A percentile compares a stretch with the other conserved stretches of the same genome.
Evolutionary conservation across 2,329 filamentous ascomycete genomes (phyloP).

Genomic region (Nemania sp.): DNA sequence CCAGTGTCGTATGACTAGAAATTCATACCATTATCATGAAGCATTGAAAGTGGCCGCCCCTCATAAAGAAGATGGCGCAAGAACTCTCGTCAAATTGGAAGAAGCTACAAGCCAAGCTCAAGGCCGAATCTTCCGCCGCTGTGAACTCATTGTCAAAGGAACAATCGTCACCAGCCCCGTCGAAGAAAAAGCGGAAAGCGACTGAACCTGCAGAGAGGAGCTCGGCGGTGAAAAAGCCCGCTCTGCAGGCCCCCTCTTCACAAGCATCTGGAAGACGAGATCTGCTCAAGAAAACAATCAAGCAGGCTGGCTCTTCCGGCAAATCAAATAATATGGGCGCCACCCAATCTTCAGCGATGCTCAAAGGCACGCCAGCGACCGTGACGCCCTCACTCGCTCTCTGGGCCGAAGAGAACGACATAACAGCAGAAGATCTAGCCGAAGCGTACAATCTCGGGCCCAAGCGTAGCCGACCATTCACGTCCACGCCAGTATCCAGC

Average conservation of each 20-base stretch:
- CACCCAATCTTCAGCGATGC: slow-evolving; percentile 53
- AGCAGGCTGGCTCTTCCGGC: slow-evolving; percentile 21
- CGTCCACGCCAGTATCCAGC: not conserved
- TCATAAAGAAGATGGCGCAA: slow-evolving; percentile 43
- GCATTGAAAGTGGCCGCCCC: not conserved
- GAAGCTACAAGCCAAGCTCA: slow-evolving; percentile 68
- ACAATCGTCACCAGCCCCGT: slow-evolving; percentile 13
- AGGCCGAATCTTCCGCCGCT: slow-evolving; percentile 47
- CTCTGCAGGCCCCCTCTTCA: not conserved
- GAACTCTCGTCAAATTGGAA: slow-evolving; percentile 76
- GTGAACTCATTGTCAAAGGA: slow-evolving; percentile 18
- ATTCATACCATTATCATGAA: slow-evolving; percentile 2
- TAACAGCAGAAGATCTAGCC: slow-evolving; percentile 62
- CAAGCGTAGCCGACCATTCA: slow-evolving; percentile 40
- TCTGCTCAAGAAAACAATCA: slow-evolving; percentile 11
- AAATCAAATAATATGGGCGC: slow-evolving; percentile 56
- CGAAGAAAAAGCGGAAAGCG: slow-evolving; percentile 26
- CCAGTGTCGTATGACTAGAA: not conserved
- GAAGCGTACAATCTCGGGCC: slow-evolving; percentile 63
- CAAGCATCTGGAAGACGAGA: slow-evolving; percentile 6
- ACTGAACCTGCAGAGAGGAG: slow-evolving; percentile 7
- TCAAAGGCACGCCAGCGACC: slow-evolving; percentile 43
- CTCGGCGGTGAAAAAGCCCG: slow-evolving; percentile 16
- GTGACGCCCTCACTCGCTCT: slow-evolving; percentile 59
- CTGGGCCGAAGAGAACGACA: slow-evolving; percentile 63